A percentile compares a stretch with the other conserved stretches of the same genome.
These are phyloP conservation scores for Scutellaria barbata DNA, from an alignment of 257 asterid genomes.

Conservation along the genomic window DNA sequence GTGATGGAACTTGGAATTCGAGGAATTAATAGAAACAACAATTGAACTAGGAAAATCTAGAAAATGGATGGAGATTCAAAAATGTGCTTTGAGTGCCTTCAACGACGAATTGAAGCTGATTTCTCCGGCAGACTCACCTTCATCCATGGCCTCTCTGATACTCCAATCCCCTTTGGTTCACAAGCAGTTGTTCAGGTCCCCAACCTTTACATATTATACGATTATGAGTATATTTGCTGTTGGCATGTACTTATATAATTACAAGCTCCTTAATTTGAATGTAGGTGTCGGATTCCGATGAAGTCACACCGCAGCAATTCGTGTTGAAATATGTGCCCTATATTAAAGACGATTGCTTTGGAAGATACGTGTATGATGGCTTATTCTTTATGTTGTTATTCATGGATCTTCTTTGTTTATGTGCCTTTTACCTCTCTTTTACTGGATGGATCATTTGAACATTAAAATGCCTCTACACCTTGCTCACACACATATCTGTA, in stretches of 20 bases:
- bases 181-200: conserved; percentile 76
- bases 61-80: conserved; percentile 38
- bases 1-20: not conserved
- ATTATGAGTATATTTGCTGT: not conserved
- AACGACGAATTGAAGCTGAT: conserved; percentile 69
- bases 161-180: conserved; percentile 75
- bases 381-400: conserved; percentile 12
- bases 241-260: conserved; percentile 1
- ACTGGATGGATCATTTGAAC: not conserved
- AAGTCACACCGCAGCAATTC: conserved; percentile 57
- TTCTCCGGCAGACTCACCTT: conserved; percentile 60
- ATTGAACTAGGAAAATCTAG: not conserved
- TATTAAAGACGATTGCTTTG: conserved; percentile 58
- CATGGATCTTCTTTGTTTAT: conserved; percentile 7
- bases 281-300: conserved; percentile 58
- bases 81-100: conserved; percentile 83
- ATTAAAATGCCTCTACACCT: not conserved
- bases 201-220: not conserved
- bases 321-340: conserved; percentile 58
- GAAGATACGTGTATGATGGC: conserved; percentile 71
- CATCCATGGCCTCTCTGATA: conserved; percentile 65
- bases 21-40: not conserved
- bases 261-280: conserved; percentile 29
- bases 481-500: not conserved
- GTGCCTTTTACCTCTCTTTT: not conserved